A percentile compares a stretch with the other conserved stretches of the same genome.
Evolutionary conservation across 2,329 filamentous ascomycete genomes (phyloP).

Genomic region (Anisogramma anomala): DNA sequence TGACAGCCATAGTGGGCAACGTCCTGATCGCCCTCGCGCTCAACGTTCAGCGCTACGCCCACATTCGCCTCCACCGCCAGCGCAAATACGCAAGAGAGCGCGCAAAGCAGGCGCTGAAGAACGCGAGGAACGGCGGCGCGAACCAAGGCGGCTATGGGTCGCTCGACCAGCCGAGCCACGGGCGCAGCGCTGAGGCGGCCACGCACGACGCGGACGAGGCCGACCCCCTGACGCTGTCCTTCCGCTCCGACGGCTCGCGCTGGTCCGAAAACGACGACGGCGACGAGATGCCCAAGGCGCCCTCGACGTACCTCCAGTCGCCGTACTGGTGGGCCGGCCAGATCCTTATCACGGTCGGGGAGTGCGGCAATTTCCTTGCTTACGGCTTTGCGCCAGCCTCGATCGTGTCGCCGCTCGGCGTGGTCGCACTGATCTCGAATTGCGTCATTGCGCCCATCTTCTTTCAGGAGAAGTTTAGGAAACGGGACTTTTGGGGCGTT

Average conservation of each 20-base stretch:
- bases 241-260: conserved; percentile 32
- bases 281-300: conserved; percentile 22
- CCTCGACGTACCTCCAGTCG: conserved; percentile 72
- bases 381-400: conserved; percentile 97
- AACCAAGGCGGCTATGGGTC: conserved; percentile 21
- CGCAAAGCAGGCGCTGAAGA: conserved; percentile 42
- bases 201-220: conserved; percentile 29
- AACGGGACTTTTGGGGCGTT: conserved; percentile 77
- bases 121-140: conserved; percentile 24
- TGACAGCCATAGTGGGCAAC: conserved; percentile 87
- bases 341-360: conserved; percentile 81
- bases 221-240: conserved; percentile 41
- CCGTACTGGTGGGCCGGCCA: conserved; percentile 97
- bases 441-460: conserved; percentile 92
- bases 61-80: conserved; percentile 70
- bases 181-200: conserved; percentile 22
- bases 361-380: conserved; percentile 91
- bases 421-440: conserved; percentile 94
- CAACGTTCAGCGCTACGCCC: conserved; percentile 93
- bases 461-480: conserved; percentile 81
- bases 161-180: conserved; percentile 17
- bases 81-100: conserved; percentile 45
- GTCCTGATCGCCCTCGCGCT: conserved; percentile 88
- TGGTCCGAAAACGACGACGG: conserved; percentile 26
- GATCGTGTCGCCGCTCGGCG: conserved; percentile 89